Conservation (phyloP, 2,329 filamentous ascomycete genomes). For the Albifimbria verrucaria region DNA sequence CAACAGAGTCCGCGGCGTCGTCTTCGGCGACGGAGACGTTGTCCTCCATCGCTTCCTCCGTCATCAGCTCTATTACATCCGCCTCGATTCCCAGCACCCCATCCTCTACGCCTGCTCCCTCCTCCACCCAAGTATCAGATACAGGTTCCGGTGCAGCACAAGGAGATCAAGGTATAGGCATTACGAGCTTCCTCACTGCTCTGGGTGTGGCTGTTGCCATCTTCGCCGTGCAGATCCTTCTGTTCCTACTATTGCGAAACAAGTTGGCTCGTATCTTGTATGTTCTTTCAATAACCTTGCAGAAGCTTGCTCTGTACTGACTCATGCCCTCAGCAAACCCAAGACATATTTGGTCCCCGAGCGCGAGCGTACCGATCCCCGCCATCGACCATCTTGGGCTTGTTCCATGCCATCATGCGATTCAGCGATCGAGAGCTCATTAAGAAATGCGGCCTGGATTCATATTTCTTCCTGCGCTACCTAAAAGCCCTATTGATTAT, state of each 20-base stretch:
- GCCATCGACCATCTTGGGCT: constrained; percentile 50
- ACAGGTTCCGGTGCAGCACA: constrained; percentile 25
- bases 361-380: constrained; percentile 78
- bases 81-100: constrained; percentile 1
- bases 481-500: constrained; percentile 76
- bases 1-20: constrained; percentile 8
- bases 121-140: neutral
- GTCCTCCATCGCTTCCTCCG: constrained; percentile 12
- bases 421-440: constrained; percentile 79
- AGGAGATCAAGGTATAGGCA: constrained; percentile 40
- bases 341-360: constrained; percentile 85
- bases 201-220: constrained; percentile 59
- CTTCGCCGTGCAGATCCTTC: constrained; percentile 60
- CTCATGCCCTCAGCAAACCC: constrained; percentile 56
- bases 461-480: constrained; percentile 96
- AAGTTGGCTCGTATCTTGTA: constrained; percentile 82
- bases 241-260: constrained; percentile 76
- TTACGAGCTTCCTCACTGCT: constrained; percentile 58
- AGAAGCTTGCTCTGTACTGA: neutral
- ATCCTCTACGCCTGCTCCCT: constrained; percentile 4
- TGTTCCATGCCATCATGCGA: constrained; percentile 60
- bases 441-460: constrained; percentile 91
- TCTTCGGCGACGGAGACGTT: constrained; percentile 17
- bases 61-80: constrained; percentile 9
- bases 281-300: constrained; percentile 25